A percentile compares a stretch with the other conserved stretches of the same genome.
Conservation (phyloP, 2,329 filamentous ascomycete species). For the Alternaria infectoria region DNA sequence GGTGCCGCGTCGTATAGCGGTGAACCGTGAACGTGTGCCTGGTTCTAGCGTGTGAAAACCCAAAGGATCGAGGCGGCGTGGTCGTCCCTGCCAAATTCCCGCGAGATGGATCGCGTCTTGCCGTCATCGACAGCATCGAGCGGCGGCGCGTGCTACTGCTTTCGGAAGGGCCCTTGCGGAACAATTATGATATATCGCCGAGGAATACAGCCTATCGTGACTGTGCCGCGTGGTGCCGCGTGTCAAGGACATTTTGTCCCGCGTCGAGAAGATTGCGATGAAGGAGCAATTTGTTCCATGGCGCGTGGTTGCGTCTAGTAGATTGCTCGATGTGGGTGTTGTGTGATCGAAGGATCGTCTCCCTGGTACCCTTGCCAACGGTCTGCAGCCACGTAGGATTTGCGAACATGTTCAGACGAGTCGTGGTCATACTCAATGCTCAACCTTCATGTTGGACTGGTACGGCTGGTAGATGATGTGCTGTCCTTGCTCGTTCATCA, state of each 20-base stretch:
- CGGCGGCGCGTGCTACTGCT: not conserved
- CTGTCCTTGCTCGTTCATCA: constrained; percentile 49
- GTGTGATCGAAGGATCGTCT: not conserved
- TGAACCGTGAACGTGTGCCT: constrained; percentile 5
- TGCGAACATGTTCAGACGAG: constrained; percentile 8
- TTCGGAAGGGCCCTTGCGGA: constrained; percentile 5
- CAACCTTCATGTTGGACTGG: constrained; percentile 50
- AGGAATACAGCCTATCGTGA: constrained; percentile 1
- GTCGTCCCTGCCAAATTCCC: constrained; percentile 13
- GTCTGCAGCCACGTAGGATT: constrained; percentile 13
- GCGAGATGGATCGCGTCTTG: constrained; percentile 8
- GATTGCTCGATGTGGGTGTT: constrained; percentile 6
- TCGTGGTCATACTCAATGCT: constrained; percentile 35
- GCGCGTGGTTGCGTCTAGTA: not conserved
- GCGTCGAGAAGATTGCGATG: not conserved
- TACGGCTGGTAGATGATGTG: constrained; percentile 48
- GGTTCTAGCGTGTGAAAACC: constrained; percentile 1
- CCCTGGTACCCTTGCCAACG: constrained; percentile 7
- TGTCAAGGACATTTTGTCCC: not conserved
- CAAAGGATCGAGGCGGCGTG: constrained; percentile 3
- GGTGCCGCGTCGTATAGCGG: not conserved
- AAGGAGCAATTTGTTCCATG: not conserved
- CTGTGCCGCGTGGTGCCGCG: constrained; percentile 9
- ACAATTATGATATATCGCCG: constrained; percentile 4
- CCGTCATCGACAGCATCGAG: constrained; percentile 6